phyloP scores from a whole-genome alignment of 306 rosid genomes.

The Comarum palustre region DNA sequence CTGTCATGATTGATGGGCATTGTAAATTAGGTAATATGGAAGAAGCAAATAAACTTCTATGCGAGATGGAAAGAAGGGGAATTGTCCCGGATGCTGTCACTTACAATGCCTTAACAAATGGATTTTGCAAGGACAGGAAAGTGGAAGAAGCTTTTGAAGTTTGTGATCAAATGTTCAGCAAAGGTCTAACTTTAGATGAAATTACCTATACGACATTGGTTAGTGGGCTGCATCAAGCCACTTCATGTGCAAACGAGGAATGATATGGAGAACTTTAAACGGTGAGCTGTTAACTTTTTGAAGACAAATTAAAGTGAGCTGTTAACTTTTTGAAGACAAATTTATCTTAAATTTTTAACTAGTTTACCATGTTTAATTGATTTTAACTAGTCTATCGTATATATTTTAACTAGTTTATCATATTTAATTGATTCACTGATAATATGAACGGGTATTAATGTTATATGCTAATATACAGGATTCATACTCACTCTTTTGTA shows the following conservation, averaged over 20 bases:
- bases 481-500: not conserved
- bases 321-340: no score
- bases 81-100: conserved; percentile 4
- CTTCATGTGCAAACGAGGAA: not conserved
- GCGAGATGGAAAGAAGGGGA: not conserved
- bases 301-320: conserved; percentile 1
- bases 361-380: no score
- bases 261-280: not conserved
- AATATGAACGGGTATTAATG: not conserved
- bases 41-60: not conserved
- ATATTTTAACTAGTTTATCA: not conserved
- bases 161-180: not conserved
- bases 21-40: conserved; percentile 8
- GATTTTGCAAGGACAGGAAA: conserved; percentile 5
- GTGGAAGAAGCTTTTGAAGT: conserved; percentile 7
- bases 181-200: not conserved
- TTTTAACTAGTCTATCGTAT: no score
- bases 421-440: not conserved
- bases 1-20: conserved; percentile 8
- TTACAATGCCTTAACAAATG: conserved; percentile 5
- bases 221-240: not conserved
- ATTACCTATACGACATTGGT: conserved; percentile 3
- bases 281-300: not conserved
- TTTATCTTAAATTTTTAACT: no score
- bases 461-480: not conserved